Base-by-base conservation (phyloP, 805 yeast genomes). In the Alloascoidea hylecoeti region DNA sequence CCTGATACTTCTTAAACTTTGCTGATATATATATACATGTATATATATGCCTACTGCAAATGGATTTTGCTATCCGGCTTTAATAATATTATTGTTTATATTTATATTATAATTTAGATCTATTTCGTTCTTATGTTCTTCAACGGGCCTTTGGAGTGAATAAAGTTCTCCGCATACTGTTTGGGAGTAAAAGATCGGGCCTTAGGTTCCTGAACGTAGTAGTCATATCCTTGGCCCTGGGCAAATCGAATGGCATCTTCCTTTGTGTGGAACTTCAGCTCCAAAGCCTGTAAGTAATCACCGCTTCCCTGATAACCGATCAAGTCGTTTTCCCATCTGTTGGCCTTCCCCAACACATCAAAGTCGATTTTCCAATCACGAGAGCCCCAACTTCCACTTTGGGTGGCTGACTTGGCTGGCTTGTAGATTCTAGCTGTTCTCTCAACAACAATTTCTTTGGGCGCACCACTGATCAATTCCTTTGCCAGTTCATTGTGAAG, bases 301-400 rank as follows among this genome's bases (percentile, higher is more conserved):
- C 81, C 72, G 35, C 80, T 66, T 35, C 82, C 71, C 50, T 81
- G 88, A 64, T 81, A 83, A 17, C 95, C 95, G 58, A 83, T 83
- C 53, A 83, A 64, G 55, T 81, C 89, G 58, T 83, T 83, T 54
- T 83, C 95, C 94, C 94, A 83, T 54, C 92, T 65, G 63, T 83
- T 75, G 16, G 80, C 83, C 50, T 77, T 73, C 35, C 75, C 75
- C 40, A 78, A 60, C 33, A 82, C 70, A 52, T 84, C 94, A 89
- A 92, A 83, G 58, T 83, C 94, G 40, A 83, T 52, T 50, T 72
- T 75, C 95, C 95, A 83, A 49, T 71, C 49, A 64, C 61, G 41
- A 58, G 56, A 19, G 46, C 58, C 60, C 45, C 50, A 47, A 15
- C 49, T 49, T 9, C 88, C 84, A 27, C 83, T 73, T 61, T 83